Evolutionary conservation across 306 rosid species (phyloP), one percentile per base, ranked within the genome.

Genomic region (Inga oerstediana): DNA sequence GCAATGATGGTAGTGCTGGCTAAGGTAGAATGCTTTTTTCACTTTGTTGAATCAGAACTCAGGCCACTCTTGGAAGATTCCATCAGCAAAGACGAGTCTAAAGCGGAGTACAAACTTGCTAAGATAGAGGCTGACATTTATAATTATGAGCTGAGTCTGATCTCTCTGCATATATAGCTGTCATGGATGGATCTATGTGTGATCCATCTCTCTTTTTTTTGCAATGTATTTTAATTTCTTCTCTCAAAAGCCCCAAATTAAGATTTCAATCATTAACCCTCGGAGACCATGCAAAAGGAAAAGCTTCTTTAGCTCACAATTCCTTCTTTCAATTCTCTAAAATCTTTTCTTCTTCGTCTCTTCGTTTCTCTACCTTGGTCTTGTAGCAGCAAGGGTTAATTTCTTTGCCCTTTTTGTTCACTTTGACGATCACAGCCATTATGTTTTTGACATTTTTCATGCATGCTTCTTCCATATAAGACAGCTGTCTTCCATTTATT

Each of bases 231-330:
- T 39, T 39, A 37, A 39, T 39, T 86, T 89, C 88, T 72, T 52
- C 19, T 85, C 91, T 90, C 86, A 90, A 94, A 91, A 91, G 93
- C 77, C 85, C 85, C 91, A 80, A 65, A 27, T 30, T 65, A 15
- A 89, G 85, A 88, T 87, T 81, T 88, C 90, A 93, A 95, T 95
- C 82, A 94, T 93, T 79, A 32, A 27, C 81, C 82, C 97, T 95
- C 75, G 95, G 92, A 95, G 97, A 93, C 98, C 98, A 93, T 95
- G 97, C 94, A 93, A 95, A 95, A 95, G 92, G n/a, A 93, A 95
- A 95, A 95, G 92, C 15, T 82, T 85, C 83, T 89, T 92, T 90
- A 90, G 89, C 91, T 84, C 82, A 59, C 34, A 59, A 59, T 59
- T 59, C 83, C 80, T 83, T 75, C 87, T 86, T 87, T 84, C 87